These are phyloP conservation scores for Kodamaea alishanica DNA, from an alignment of 1,139 yeast genomes.

Conservation along the genomic window DNA sequence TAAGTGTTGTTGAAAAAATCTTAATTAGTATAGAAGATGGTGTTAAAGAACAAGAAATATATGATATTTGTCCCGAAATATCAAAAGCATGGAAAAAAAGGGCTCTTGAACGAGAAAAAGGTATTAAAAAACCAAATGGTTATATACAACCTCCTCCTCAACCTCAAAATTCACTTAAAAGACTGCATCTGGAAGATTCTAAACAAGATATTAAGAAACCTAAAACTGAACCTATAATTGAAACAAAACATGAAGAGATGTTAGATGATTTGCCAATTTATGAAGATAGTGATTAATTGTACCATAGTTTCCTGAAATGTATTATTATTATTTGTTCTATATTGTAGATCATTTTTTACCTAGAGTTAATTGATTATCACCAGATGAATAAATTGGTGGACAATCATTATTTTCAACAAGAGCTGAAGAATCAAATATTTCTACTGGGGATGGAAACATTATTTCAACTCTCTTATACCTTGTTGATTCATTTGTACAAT, in stretches of 20 bases:
- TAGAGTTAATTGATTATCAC: neutral
- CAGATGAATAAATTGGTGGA: neutral
- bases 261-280: slow-evolving; percentile 39
- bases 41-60: slow-evolving; percentile 72
- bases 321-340: slow-evolving; percentile 11
- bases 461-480: slow-evolving; percentile 14
- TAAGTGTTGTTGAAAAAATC: slow-evolving; percentile 75
- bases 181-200: slow-evolving; percentile 6
- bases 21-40: slow-evolving; percentile 83
- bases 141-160: neutral
- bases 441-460: slow-evolving; percentile 16
- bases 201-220: slow-evolving; percentile 1
- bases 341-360: neutral
- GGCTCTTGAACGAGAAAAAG: slow-evolving; percentile 25
- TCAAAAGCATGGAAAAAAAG: slow-evolving; percentile 36
- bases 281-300: slow-evolving; percentile 37
- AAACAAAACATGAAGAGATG: slow-evolving; percentile 11
- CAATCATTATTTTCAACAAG: slow-evolving; percentile 5
- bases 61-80: slow-evolving; percentile 39
- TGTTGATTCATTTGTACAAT: slow-evolving; percentile 6
- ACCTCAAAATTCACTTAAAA: slow-evolving; percentile 3
- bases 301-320: too few relatives aligned
- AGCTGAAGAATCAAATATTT: slow-evolving; percentile 12
- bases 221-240: neutral
- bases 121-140: slow-evolving; percentile 4